These are phyloP conservation scores for Torulaspora globosa DNA, from an alignment of 1,139 yeast genomes.

Conservation along the genomic window DNA sequence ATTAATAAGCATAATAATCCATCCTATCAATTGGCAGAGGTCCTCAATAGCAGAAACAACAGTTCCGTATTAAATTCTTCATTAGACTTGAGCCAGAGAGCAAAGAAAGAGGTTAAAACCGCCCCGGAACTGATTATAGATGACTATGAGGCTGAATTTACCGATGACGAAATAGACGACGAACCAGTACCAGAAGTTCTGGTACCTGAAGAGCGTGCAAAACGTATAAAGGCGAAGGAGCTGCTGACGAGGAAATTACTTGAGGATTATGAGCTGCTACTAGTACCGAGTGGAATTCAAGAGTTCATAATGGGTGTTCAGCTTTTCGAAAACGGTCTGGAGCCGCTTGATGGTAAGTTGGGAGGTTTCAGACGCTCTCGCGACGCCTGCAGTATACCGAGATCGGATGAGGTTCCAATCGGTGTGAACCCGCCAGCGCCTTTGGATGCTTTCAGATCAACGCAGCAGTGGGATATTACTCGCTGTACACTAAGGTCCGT, in stretches of 20 bases:
- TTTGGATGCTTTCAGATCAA: conserved; percentile 35
- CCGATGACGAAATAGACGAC: conserved; percentile 31
- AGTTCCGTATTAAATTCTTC: conserved; percentile 8
- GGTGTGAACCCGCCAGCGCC: conserved; percentile 39
- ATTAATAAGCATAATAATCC: conserved; percentile 15
- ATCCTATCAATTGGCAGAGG: conserved; percentile 11
- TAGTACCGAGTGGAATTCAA: conserved; percentile 70
- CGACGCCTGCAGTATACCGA: conserved; percentile 29
- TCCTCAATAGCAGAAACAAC: conserved; percentile 1
- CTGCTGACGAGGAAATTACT: conserved; percentile 17
- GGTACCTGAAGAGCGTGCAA: conserved; percentile 17
- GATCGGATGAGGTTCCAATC: conserved; percentile 29
- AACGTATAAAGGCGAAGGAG: conserved; percentile 12
- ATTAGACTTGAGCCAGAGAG: conserved; percentile 4
- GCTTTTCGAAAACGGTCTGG: conserved; percentile 24
- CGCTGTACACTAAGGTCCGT: conserved; percentile 23
- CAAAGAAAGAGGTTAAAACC: neutral
- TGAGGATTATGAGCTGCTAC: conserved; percentile 41
- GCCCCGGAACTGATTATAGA: conserved; percentile 11
- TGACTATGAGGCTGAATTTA: conserved; percentile 22
- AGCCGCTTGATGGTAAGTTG: conserved; percentile 23
- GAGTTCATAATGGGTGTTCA: conserved; percentile 41
- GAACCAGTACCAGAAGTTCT: conserved; percentile 25
- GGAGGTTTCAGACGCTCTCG: conserved; percentile 33
- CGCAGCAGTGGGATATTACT: conserved; percentile 36